A percentile compares a stretch with the other conserved stretches of the same genome.
These are phyloP conservation scores for Pythium coloratum DNA, from an alignment of 352 stramenopile genomes.

Conservation along the genomic window DNA sequence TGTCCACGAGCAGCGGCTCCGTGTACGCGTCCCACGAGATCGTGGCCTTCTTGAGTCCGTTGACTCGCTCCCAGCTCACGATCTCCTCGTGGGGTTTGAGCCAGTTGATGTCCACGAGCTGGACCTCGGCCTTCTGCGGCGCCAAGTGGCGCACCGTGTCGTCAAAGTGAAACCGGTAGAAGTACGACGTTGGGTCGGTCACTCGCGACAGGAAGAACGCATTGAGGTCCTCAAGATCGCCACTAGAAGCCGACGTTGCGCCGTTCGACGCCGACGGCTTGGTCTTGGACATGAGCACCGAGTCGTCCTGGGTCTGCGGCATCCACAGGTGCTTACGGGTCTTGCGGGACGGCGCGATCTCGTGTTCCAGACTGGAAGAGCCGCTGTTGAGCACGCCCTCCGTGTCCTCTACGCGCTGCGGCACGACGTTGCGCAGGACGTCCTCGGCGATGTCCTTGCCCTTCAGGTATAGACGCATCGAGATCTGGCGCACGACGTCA, in stretches of 20 bases:
- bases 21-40: constrained; percentile 83
- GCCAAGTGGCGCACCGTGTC: constrained; percentile 51
- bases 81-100: constrained; percentile 86
- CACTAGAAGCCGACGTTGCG: not conserved
- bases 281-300: constrained; percentile 43
- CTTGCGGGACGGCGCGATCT: constrained; percentile 62
- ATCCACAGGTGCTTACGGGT: constrained; percentile 73
- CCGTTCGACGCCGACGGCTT: constrained; percentile 11
- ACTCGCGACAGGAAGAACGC: constrained; percentile 81
- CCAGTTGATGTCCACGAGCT: constrained; percentile 81
- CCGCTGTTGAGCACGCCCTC: constrained; percentile 38
- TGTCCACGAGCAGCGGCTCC: constrained; percentile 77
- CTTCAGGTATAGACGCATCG: constrained; percentile 76
- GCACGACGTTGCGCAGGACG: constrained; percentile 62
- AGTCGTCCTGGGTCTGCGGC: constrained; percentile 76
- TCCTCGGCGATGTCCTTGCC: constrained; percentile 62
- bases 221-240: constrained; percentile 46
- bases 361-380: constrained; percentile 59
- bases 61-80: constrained; percentile 78
- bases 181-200: constrained; percentile 86
- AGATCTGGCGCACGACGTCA: constrained; percentile 74
- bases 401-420: constrained; percentile 55
- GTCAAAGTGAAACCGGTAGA: constrained; percentile 82
- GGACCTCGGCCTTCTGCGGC: constrained; percentile 74
- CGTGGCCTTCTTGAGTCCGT: constrained; percentile 75